These are phyloP conservation scores for Colletotrichum australisinense DNA, from an alignment of 2,329 filamentous ascomycete genomes.

Conservation along the genomic window DNA sequence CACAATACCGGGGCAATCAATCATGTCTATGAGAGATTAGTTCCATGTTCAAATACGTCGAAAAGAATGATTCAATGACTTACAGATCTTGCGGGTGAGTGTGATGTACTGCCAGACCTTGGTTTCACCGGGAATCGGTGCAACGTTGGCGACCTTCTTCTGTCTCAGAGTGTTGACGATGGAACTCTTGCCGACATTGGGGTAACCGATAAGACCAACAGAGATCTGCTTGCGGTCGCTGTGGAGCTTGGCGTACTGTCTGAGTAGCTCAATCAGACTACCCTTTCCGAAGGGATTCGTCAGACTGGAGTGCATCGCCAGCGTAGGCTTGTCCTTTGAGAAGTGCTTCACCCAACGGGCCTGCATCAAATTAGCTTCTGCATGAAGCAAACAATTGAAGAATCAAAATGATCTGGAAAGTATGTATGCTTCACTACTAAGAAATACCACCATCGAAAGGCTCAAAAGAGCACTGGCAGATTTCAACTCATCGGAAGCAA, in stretches of 20 bases:
- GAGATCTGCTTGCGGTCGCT: slow-evolving; percentile 92
- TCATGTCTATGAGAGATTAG: slow-evolving; percentile 66
- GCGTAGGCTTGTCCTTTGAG: slow-evolving; percentile 91
- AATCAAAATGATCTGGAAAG: slow-evolving; percentile 38
- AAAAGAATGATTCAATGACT: neutral
- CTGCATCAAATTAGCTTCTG: slow-evolving; percentile 60
- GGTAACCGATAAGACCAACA: slow-evolving; percentile 82
- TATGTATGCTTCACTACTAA: slow-evolving; percentile 98
- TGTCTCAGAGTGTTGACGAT: slow-evolving; percentile 97
- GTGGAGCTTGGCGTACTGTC: slow-evolving; percentile 93
- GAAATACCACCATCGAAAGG: slow-evolving; percentile 77
- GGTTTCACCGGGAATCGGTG: slow-evolving; percentile 95
- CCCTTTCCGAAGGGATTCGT: slow-evolving; percentile 98
- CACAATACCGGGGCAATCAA: slow-evolving; percentile 96
- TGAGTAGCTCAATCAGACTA: slow-evolving; percentile 88
- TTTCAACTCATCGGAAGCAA: slow-evolving; percentile 99
- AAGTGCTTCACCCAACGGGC: slow-evolving; percentile 91
- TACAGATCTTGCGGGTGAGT: slow-evolving; percentile 85
- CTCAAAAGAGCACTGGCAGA: slow-evolving; percentile 69
- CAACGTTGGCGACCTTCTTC: slow-evolving; percentile 94
- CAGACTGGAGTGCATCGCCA: slow-evolving; percentile 94
- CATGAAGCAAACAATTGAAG: slow-evolving; percentile 23
- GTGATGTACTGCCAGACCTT: slow-evolving; percentile 99
- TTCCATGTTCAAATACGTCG: neutral
- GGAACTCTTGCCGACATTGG: slow-evolving; percentile 95